Evolutionary conservation across 768 basidiomycete genomes (phyloP), one percentile per base, ranked within the genome.

Genomic region (Suillus clintonianus): DNA sequence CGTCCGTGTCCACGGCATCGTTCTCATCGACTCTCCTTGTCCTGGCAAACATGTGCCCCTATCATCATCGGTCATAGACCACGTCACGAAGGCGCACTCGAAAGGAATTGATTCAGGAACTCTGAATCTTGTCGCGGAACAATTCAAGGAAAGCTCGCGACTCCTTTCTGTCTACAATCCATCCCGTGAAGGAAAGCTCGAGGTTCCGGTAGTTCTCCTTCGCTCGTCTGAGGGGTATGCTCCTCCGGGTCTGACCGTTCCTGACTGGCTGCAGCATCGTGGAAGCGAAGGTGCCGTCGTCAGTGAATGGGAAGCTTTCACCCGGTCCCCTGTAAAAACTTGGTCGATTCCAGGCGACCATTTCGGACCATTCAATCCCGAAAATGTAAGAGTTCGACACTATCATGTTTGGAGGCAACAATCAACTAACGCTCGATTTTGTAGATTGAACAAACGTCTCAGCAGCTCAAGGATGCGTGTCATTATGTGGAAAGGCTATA

Each of bases 291-390:
- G 66, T 24, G 62, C 70, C 17, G 73, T 78, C 8, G 76, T 79
- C 0, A 64, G 58, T 0, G 82, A 77, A 24, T 91, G 90, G 89
- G 80, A 84, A 60, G 65, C 50, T 0, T 65, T 87, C 10, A 72
- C 80, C 0, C 78, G 77, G 5, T 63, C 55, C 10, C 36, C 69
- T 7, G 62, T 89, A 1, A 77, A 79, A 43, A 76, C 83, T 2
- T 70, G 85, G 47, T 83, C 86, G 64, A 84, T 91, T 4, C 85
- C 89, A 0, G 90, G 90, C 0, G 74, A 90, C 70, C 90, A 91
- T 65, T 90, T 91, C 64, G 72, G 82, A 65, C 78, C 83, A 0
- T 91, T 91, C 70, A 76, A 81, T 53, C 64, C 73, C 10, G 64
- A 66, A 10, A 82, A 87, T 69, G 90, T 90, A 63, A 67, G 84